Conservation (phyloP, 1,139 yeast species). For the Suhomyces atakaporum region DNA sequence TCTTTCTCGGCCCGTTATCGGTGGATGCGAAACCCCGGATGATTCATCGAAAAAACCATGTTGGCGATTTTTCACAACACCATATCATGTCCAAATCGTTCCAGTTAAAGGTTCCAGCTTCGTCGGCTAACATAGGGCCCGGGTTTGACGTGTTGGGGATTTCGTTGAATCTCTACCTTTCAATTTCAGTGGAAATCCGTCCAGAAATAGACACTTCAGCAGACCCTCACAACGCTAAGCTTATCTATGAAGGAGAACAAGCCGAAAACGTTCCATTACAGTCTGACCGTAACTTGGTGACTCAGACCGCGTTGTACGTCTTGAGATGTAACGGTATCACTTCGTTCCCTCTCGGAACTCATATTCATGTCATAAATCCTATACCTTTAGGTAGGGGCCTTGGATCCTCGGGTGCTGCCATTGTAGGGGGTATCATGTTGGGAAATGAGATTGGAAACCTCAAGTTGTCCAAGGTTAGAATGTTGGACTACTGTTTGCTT, state of each 20-base stretch:
- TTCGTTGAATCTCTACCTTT: conserved; percentile 74
- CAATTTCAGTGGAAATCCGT: conserved; percentile 67
- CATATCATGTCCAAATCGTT: conserved; percentile 36
- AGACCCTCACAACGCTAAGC: conserved; percentile 69
- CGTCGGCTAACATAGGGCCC: conserved; percentile 97
- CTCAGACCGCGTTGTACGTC: conserved; percentile 90
- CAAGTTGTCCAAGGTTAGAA: conserved; percentile 70
- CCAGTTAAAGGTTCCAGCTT: conserved; percentile 83
- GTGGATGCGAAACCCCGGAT: conserved; percentile 1
- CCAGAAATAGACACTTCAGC: conserved; percentile 49
- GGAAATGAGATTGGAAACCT: conserved; percentile 83
- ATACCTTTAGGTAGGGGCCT: conserved; percentile 96
- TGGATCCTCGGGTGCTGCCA: conserved; percentile 99
- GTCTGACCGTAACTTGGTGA: conserved; percentile 79
- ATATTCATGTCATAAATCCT: conserved; percentile 78
- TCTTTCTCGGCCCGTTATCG: neutral
- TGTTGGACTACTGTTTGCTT: conserved; percentile 93
- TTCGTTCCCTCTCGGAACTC: conserved; percentile 83
- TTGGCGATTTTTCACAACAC: neutral
- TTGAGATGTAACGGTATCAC: conserved; percentile 76
- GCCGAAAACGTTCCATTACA: conserved; percentile 74
- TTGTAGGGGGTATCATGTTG: conserved; percentile 92
- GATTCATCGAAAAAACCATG: neutral
- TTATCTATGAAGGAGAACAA: conserved; percentile 76
- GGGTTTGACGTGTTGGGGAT: conserved; percentile 96